Evolutionary conservation across 2,329 filamentous ascomycete species (phyloP), one percentile per base, ranked within the genome.

Genomic region (Aspergillus brasiliensis): DNA sequence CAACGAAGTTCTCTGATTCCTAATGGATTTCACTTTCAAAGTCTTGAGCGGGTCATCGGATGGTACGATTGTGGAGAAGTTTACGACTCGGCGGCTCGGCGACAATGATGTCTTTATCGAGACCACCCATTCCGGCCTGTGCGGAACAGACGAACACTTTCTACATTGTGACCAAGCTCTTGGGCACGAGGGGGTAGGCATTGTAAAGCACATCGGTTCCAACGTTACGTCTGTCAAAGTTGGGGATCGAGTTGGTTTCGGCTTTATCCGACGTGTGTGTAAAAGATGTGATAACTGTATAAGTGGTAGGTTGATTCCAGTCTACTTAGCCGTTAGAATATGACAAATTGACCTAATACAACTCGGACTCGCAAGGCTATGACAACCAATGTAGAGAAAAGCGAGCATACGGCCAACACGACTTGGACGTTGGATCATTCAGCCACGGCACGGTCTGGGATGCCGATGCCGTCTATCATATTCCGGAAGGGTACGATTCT

Each of bases 111-210:
- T 66, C 6, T 66, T 67, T 23, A 51, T 68, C n/a, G 56, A 63
- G 34, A 65, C 62, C 27, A 66, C 64, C 1, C 62, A 66, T 25
- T 62, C 65, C 2, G 66, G 67, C n/a, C 40, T 69, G 27, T 69
- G 67, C 42, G 65, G 67, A 19, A 67, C 67, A 1, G 67, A 69
- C 48, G 60, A 61, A 48, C 67, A 65, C 54, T 69, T 52, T 48
- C 40, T 51, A 28, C 47, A 60, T 6, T 28, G 51, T 8, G 56
- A 66, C 27, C 65, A 67, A 23, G 71, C 60, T 1, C 76, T 85
- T 38, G 83, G 83, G 37, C 83, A 85, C 71, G 83, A 85, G 67
- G 83, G 82, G 51, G 78, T 80, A 38, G 83, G 83, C 48, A 66
- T 82, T 8, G 77, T 85, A 42, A 75, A 81, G 57, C 72, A 74